Conservation (phyloP, 805 yeast genomes). For the Yamadazyma nakazawae region DNA sequence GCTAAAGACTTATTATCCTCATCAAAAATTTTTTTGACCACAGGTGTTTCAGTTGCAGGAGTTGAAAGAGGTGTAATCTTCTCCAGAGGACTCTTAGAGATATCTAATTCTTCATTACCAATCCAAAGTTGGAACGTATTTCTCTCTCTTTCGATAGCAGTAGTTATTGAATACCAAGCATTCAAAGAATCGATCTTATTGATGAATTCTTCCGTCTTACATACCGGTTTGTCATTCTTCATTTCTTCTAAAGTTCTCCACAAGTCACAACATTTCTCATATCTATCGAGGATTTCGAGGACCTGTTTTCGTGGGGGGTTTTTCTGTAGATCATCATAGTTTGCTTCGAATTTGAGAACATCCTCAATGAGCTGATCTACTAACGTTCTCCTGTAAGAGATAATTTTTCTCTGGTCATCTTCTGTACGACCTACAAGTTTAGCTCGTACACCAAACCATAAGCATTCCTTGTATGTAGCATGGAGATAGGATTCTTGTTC, state of each 20-base stretch:
- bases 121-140: conserved; percentile 71
- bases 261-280: conserved; percentile 64
- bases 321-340: conserved; percentile 32
- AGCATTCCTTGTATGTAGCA: conserved; percentile 59
- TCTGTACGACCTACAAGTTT: conserved; percentile 76
- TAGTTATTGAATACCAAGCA: conserved; percentile 79
- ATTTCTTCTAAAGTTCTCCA: conserved; percentile 82
- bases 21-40: conserved; percentile 39
- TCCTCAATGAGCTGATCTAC: conserved; percentile 74
- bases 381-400: conserved; percentile 64
- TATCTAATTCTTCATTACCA: conserved; percentile 75
- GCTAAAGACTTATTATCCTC: conserved; percentile 70
- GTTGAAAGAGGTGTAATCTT: conserved; percentile 16
- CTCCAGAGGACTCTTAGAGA: conserved; percentile 37
- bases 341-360: conserved; percentile 59
- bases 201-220: conserved; percentile 61
- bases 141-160: conserved; percentile 62
- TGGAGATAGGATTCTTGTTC: conserved; percentile 49
- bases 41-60: conserved; percentile 13
- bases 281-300: conserved; percentile 51
- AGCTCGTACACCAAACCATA: conserved; percentile 88
- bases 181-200: conserved; percentile 69
- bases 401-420: conserved; percentile 70
- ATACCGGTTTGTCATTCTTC: conserved; percentile 72
- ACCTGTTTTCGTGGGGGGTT: conserved; percentile 47